Base-by-base conservation (phyloP, 164 flowering plant genomes). In the Amborella trichopoda region DNA sequence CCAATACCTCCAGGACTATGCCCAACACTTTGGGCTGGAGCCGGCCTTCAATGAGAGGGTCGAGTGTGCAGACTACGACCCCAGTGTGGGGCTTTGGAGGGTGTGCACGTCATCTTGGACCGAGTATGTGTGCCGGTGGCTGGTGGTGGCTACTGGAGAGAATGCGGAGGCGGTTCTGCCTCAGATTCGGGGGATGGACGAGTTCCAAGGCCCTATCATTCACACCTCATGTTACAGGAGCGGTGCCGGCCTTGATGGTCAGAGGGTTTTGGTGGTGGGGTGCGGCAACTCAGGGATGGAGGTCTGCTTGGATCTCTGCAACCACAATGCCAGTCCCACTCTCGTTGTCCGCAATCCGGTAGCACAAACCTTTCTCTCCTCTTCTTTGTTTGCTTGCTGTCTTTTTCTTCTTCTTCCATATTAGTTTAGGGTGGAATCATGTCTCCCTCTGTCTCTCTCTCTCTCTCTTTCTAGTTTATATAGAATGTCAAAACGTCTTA, bases 231-330 rank as follows among this genome's bases (percentile, higher is more conserved):
- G 33, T 10, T 91, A 91, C 41, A 81, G 64, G 67, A 73, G 71
- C 18, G 98, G 96, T 0, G 65, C 61, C 0, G 21, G 5, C 30
- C 81, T 70, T 53, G 23, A 54, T 3, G 81, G 68, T 48, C 76
- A 80, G 66, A 67, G 36, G 18, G 95, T 91, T 36, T 62, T 83
- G 68, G 94, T 90, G 2, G 86, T 90, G 28, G 96, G 98, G 0
- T 82, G 94, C 62, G 98, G 98, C 4, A 90, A 91, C 58, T 91
- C 96, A 4, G 98, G 98, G 34, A 91, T 91, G 98, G 96, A 91
- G 52, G 81, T 91, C 5, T 75, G 93, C 47, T 73, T 91, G 62
- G 98, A 91, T 68, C 93, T 91, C 30, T 80, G 80, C 66, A 68
- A 78, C 72, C 56, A 65, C 60, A 63, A 71, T 55, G 90, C 96